phyloP scores from a whole-genome alignment of 1,139 yeast species.

The Yamadazyma buinensis region DNA sequence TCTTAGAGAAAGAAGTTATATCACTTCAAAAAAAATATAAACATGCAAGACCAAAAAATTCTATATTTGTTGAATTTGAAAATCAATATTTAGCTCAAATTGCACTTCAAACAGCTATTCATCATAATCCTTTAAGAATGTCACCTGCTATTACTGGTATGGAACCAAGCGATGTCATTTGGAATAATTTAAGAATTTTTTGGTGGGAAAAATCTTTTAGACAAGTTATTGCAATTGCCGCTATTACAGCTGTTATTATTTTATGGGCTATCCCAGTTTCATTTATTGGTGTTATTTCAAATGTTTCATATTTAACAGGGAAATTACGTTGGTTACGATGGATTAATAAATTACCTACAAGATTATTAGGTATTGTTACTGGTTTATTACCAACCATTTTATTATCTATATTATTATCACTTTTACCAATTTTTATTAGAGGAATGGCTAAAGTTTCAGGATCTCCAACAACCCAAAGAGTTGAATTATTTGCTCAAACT shows the following conservation, averaged over 20 bases:
- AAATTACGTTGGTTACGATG: conserved; percentile 62
- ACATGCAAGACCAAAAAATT: conserved; percentile 45
- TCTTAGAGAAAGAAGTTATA: conserved; percentile 51
- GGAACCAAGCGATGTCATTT: conserved; percentile 59
- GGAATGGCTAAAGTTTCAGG: conserved; percentile 68
- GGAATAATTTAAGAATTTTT: conserved; percentile 69
- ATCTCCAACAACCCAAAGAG: conserved; percentile 55
- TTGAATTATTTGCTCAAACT: conserved; percentile 71
- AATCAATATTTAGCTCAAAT: conserved; percentile 68
- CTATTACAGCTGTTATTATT: conserved; percentile 55
- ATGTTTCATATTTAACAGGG: conserved; percentile 58
- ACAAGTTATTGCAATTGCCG: conserved; percentile 53
- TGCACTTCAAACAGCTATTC: conserved; percentile 58
- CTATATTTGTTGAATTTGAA: conserved; percentile 68
- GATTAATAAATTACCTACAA: conserved; percentile 57
- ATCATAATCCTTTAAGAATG: conserved; percentile 52
- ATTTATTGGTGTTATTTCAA: conserved; percentile 75
- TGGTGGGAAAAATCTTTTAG: conserved; percentile 82
- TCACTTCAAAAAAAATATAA: conserved; percentile 46
- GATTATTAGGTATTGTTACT: conserved; percentile 64
- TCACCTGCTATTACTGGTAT: conserved; percentile 50
- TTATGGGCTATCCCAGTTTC: conserved; percentile 90
- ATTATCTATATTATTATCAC: conserved; percentile 63
- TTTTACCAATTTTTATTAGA: conserved; percentile 78
- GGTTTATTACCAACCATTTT: conserved; percentile 70